These are phyloP conservation scores for Cystobasidium tubakii DNA, from an alignment of 768 basidiomycete species.

Conservation along the genomic window DNA sequence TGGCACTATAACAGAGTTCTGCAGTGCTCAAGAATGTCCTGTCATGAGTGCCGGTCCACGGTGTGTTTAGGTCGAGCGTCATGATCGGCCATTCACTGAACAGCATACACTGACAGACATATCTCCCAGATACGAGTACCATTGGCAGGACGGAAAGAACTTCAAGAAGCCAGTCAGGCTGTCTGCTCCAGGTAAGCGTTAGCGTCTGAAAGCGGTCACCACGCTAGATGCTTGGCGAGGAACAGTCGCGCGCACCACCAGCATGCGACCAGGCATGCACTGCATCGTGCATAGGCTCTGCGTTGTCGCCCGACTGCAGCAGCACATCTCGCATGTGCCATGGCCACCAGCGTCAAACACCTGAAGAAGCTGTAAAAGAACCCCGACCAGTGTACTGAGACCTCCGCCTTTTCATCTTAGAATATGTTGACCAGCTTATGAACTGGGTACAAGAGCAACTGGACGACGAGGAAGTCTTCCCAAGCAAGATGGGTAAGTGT, in stretches of 20 bases:
- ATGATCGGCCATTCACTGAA: neutral
- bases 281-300: too few species aligned
- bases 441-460: constrained; percentile 91
- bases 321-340: too few species aligned
- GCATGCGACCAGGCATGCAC: too few species aligned
- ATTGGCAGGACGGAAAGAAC: constrained; percentile 84
- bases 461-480: constrained; percentile 87
- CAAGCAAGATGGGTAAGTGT: constrained; percentile 78
- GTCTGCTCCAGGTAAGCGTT: constrained; percentile 63
- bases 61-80: constrained; percentile 50
- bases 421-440: constrained; percentile 97
- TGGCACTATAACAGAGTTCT: constrained; percentile 96
- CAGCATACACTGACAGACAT: neutral
- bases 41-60: constrained; percentile 93
- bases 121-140: constrained; percentile 73
- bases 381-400: constrained; percentile 41
- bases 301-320: too few species aligned
- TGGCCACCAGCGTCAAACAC: too few species aligned
- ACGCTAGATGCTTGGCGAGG: too few species aligned
- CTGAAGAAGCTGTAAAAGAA: too few species aligned
- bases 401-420: constrained; percentile 50
- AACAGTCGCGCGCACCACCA: too few species aligned
- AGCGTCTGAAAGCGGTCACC: too few species aligned
- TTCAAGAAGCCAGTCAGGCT: constrained; percentile 88
- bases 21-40: constrained; percentile 85